phyloP scores from a whole-genome alignment of 2,329 filamentous ascomycete species.

The Fusarium foetens region DNA sequence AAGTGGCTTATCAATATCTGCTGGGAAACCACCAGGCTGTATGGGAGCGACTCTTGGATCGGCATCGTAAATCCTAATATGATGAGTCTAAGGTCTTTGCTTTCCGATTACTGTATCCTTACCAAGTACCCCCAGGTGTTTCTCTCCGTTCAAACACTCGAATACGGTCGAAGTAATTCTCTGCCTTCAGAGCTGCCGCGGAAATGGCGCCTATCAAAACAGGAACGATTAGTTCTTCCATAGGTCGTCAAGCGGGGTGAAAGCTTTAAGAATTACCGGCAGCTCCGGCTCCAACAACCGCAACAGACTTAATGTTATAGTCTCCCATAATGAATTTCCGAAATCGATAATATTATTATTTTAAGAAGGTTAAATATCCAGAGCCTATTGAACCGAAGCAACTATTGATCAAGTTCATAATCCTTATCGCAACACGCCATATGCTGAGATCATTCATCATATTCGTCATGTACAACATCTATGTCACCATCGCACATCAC shows the following conservation, averaged over 20 bases:
- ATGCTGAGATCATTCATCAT: not conserved
- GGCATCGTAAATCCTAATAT: conserved; percentile 62
- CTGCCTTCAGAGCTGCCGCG: conserved; percentile 58
- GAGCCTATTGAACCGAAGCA: rapidly evolving
- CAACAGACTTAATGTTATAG: conserved; percentile 31
- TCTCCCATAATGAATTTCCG: not conserved
- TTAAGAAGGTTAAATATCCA: rapidly evolving
- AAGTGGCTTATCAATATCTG: conserved; percentile 59
- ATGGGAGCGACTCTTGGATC: conserved; percentile 48
- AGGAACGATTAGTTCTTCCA: not conserved
- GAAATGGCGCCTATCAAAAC: conserved; percentile 55
- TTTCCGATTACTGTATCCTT: not conserved
- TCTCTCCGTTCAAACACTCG: conserved; percentile 56
- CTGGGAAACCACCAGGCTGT: conserved; percentile 56
- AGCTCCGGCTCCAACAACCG: conserved; percentile 38
- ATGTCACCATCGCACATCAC: conserved; percentile 30
- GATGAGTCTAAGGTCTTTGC: not conserved
- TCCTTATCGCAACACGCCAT: not conserved
- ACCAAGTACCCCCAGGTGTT: conserved; percentile 59
- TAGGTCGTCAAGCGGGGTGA: no score
- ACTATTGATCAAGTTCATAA: rapidly evolving
- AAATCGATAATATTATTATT: not conserved
- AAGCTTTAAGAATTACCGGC: conserved; percentile 10
- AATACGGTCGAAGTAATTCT: conserved; percentile 56
- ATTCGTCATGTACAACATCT: conserved; percentile 16